Percentiles rank a stretch among this genome's conserved stretches.
Conservation (phyloP, 2,329 filamentous ascomycete species). For the Kalaharituber pfeilii region DNA sequence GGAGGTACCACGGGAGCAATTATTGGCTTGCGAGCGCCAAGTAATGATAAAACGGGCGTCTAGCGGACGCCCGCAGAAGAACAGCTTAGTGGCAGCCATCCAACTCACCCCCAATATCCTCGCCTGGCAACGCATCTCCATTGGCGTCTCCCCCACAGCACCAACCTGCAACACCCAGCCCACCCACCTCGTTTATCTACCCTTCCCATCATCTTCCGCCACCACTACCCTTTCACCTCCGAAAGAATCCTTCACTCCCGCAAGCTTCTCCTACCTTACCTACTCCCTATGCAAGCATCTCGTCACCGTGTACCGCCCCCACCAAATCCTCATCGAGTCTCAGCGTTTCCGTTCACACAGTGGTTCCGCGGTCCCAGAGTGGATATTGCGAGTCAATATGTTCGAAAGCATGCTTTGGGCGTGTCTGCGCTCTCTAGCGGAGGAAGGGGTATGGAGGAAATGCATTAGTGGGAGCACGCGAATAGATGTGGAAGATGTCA, state of each 20-base stretch:
- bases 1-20: slow-evolving; percentile 4
- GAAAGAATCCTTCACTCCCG: slow-evolving; percentile 36
- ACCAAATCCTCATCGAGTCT: slow-evolving; percentile 45
- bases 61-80: slow-evolving; percentile 2
- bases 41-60: too few relatives aligned
- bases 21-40: too few relatives aligned
- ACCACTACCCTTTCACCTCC: slow-evolving; percentile 4
- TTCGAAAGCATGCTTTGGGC: slow-evolving; percentile 70
- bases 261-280: slow-evolving; percentile 37
- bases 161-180: slow-evolving; percentile 26
- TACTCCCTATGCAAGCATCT: slow-evolving; percentile 35
- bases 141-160: slow-evolving; percentile 20
- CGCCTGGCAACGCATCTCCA: slow-evolving; percentile 23
- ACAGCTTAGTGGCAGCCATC: background rate
- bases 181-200: too few relatives aligned
- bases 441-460: slow-evolving; percentile 28
- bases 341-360: slow-evolving; percentile 48
- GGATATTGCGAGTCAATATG: slow-evolving; percentile 67
- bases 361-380: slow-evolving; percentile 51
- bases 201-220: too few relatives aligned
- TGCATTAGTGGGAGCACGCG: slow-evolving; percentile 30
- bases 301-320: slow-evolving; percentile 27
- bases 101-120: slow-evolving; percentile 14
- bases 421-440: slow-evolving; percentile 40
- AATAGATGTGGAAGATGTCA: background rate